Evolutionary conservation across 306 rosid species (phyloP).

Genomic region (Trifolium dubium): DNA sequence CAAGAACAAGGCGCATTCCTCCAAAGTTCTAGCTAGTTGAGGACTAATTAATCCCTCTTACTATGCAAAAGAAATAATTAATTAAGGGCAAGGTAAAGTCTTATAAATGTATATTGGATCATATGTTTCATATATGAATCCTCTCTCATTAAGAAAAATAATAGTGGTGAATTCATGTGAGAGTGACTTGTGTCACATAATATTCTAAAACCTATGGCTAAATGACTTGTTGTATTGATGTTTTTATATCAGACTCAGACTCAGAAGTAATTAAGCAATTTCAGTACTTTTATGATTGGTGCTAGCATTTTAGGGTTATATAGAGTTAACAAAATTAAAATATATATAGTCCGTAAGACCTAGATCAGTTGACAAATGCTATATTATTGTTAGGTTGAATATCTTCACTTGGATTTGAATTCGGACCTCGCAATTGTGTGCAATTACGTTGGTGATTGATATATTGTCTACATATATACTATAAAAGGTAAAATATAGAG

Average conservation of each 20-base stretch:
- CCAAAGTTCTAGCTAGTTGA: slow-evolving; percentile 6
- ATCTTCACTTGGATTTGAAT: no score
- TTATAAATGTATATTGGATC: slow-evolving; percentile 24
- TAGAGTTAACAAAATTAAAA: no score
- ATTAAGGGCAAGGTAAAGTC: slow-evolving; percentile 19
- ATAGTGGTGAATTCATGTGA: not conserved
- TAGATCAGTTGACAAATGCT: no score
- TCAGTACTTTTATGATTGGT: no score
- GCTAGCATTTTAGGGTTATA: no score
- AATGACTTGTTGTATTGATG: slow-evolving; percentile 12
- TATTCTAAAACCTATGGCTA: slow-evolving; percentile 22
- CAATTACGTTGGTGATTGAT: no score
- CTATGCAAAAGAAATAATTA: slow-evolving; percentile 24
- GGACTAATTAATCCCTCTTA: not conserved
- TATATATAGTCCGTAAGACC: no score
- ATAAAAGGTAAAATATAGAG: no score
- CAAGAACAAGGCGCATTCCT: slow-evolving; percentile 47
- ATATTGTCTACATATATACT: no score
- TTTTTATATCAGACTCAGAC: slow-evolving; percentile 3
- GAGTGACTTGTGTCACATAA: not conserved
- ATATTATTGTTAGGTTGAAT: no score
- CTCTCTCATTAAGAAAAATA: slow-evolving; percentile 32
- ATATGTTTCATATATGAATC: slow-evolving; percentile 24
- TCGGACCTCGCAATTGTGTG: no score
- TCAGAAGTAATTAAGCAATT: not conserved